Evolutionary conservation across 441 rosid species (phyloP).

Genomic region (Euphorbia celastroides): DNA sequence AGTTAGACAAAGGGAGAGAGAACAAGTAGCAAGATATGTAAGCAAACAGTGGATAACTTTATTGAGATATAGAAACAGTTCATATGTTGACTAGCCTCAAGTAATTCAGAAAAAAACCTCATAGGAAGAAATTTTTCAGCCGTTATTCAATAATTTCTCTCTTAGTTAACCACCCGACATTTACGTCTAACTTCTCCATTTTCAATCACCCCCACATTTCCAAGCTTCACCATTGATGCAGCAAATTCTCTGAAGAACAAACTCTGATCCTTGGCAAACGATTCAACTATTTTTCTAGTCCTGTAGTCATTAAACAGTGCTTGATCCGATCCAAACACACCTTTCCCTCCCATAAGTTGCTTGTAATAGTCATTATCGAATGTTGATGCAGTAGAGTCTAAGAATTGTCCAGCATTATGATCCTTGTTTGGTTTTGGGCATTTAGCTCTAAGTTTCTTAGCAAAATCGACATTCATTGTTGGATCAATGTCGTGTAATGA

Average conservation of each 20-base stretch:
- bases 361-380: conserved; percentile 65
- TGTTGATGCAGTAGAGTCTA: conserved; percentile 51
- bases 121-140: not conserved
- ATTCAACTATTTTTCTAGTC: conserved; percentile 57
- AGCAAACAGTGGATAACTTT: not conserved
- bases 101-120: not conserved
- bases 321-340: conserved; percentile 66
- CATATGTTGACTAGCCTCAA: not conserved
- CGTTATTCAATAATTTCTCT: not conserved
- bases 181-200: conserved; percentile 57
- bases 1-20: no score
- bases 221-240: conserved; percentile 62
- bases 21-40: not conserved
- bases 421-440: conserved; percentile 43
- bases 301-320: conserved; percentile 39
- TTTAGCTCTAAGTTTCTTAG: conserved; percentile 34
- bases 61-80: not conserved
- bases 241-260: conserved; percentile 67
- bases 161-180: conserved; percentile 38
- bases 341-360: conserved; percentile 44
- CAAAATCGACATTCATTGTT: conserved; percentile 41
- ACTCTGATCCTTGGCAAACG: conserved; percentile 46
- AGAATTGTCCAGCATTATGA: conserved; percentile 52
- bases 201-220: conserved; percentile 55
- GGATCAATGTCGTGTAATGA: conserved; percentile 53